phyloP scores from a whole-genome alignment of 495 filamentous ascomycete genomes.

The Choiromyces venosus region DNA sequence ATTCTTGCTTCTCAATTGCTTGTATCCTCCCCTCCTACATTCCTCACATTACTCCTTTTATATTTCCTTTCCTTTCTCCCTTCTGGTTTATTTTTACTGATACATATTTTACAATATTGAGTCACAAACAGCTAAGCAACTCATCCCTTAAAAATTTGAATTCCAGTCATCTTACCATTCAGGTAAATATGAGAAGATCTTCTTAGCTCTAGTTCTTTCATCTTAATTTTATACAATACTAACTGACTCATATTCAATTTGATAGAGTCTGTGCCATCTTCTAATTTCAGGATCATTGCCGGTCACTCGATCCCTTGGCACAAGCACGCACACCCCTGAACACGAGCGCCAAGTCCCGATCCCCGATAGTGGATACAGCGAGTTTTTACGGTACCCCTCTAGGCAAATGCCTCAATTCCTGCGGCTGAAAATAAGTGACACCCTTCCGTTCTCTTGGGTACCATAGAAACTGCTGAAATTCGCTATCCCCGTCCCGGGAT shows the following conservation, averaged over 20 bases:
- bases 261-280: background rate
- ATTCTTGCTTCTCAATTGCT: background rate
- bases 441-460: too few species aligned
- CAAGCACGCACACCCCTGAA: background rate
- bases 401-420: too few species aligned
- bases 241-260: background rate
- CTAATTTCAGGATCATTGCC: background rate
- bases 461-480: too few species aligned
- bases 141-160: background rate
- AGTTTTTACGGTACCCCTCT: too few species aligned
- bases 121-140: background rate
- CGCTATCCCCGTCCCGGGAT: too few species aligned
- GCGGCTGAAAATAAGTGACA: too few species aligned
- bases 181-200: background rate
- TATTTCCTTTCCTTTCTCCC: background rate
- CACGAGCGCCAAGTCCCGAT: too few species aligned
- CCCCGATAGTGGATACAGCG: too few species aligned
- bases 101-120: background rate
- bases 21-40: background rate
- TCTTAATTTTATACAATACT: background rate
- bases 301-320: background rate
- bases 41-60: background rate
- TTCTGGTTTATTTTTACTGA: background rate
- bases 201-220: background rate
- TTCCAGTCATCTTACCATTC: background rate